Evolutionary conservation across 2,329 filamentous ascomycete species (phyloP).

Genomic region (Sclerotinia spermophila): DNA sequence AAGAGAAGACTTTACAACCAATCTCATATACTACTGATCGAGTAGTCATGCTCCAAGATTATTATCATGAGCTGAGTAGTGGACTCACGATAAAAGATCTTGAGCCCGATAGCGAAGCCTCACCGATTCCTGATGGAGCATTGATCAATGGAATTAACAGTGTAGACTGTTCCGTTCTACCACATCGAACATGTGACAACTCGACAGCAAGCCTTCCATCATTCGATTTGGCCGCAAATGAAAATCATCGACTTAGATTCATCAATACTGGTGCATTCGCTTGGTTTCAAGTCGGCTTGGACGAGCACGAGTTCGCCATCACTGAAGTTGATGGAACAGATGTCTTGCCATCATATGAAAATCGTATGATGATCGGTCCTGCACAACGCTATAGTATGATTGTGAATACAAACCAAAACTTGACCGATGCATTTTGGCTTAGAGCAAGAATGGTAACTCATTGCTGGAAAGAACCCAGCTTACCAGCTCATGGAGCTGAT

Average conservation of each 20-base stretch:
- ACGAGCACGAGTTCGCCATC: slow-evolving; percentile 61
- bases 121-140: slow-evolving; percentile 45
- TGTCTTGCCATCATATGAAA: slow-evolving; percentile 55
- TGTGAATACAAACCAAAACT: slow-evolving; percentile 56
- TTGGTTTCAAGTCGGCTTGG: slow-evolving; percentile 67
- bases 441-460: slow-evolving; percentile 58
- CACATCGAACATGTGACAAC: slow-evolving; percentile 45
- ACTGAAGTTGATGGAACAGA: slow-evolving; percentile 69
- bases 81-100: slow-evolving; percentile 40
- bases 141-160: slow-evolving; percentile 45
- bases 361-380: slow-evolving; percentile 62
- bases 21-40: slow-evolving; percentile 55
- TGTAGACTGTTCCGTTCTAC: slow-evolving; percentile 40
- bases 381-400: slow-evolving; percentile 70
- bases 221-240: slow-evolving; percentile 49
- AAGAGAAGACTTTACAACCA: slow-evolving; percentile 49
- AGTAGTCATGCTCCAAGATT: slow-evolving; percentile 66
- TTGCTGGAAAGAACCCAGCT: slow-evolving; percentile 53
- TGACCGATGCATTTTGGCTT: slow-evolving; percentile 57
- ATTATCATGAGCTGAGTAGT: slow-evolving; percentile 60
- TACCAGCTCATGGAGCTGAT: slow-evolving; percentile 42
- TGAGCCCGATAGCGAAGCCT: slow-evolving; percentile 42
- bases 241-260: slow-evolving; percentile 62
- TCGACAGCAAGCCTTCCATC: slow-evolving; percentile 40
- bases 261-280: slow-evolving; percentile 69